phyloP scores from a whole-genome alignment of 169 alveolate genomes.

The Plasmodium cynomolgi region DNA sequence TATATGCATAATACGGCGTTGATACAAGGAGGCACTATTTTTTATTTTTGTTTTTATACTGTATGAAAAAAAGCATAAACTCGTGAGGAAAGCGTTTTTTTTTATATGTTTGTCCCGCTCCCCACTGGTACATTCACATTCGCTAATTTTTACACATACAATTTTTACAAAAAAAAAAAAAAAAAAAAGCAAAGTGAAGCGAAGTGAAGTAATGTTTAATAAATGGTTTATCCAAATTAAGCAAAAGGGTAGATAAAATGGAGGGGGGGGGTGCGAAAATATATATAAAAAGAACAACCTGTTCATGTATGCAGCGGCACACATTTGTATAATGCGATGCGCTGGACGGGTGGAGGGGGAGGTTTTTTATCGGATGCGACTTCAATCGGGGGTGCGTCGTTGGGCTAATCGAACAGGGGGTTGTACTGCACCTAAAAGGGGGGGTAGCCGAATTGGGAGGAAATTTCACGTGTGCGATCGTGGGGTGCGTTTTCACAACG shows the following conservation, averaged over 20 bases:
- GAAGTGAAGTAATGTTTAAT: background rate
- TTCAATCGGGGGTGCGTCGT: background rate
- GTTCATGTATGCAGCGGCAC: background rate
- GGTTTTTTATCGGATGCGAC: background rate
- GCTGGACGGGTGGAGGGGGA: background rate
- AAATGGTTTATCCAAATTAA: slow-evolving; percentile 6
- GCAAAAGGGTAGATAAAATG: background rate
- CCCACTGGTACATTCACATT: background rate
- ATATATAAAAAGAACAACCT: background rate
- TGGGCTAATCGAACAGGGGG: slow-evolving; percentile 47
- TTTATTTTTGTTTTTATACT: background rate
- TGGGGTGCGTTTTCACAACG: too few relatives aligned
- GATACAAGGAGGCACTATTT: background rate
- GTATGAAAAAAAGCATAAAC: background rate
- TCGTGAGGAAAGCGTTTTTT: background rate
- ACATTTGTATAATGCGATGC: background rate
- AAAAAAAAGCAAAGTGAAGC: background rate
- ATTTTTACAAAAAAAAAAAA: background rate
- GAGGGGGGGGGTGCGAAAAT: background rate
- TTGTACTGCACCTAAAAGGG: slow-evolving; percentile 41
- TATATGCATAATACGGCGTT: background rate
- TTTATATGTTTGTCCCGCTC: background rate
- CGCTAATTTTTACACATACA: background rate
- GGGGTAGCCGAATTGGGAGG: background rate
- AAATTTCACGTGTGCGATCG: too few relatives aligned